Conservation (phyloP, 306 rosid genomes). For the Pyrus pyrifolia region DNA sequence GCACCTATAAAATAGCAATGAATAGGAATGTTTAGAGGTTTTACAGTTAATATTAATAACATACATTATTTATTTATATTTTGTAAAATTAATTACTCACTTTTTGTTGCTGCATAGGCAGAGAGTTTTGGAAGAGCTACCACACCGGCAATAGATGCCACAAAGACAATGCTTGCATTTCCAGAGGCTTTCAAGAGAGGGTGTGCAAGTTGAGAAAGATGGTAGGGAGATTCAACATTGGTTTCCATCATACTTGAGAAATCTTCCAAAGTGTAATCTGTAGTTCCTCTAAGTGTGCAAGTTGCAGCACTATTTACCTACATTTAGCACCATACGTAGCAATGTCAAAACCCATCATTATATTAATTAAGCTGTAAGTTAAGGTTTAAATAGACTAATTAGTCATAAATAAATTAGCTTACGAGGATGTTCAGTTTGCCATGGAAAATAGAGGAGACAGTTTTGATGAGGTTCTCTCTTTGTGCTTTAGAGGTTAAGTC, state of each 20-base stretch:
- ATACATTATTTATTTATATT: not conserved
- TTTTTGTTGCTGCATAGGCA: slow-evolving; percentile 55
- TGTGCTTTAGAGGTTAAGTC: slow-evolving; percentile 22
- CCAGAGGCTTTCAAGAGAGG: slow-evolving; percentile 45
- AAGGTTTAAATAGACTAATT: not conserved
- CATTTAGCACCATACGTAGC: not conserved
- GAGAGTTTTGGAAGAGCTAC: slow-evolving; percentile 30
- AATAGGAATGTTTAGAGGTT: not conserved
- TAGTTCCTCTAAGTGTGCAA: not conserved
- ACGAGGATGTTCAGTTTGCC: slow-evolving; percentile 48
- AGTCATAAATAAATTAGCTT: not conserved
- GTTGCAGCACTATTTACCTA: slow-evolving; percentile 36
- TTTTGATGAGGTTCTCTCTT: slow-evolving; percentile 24
- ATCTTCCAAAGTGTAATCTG: slow-evolving; percentile 15
- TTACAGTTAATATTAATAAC: not conserved
- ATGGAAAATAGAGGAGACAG: slow-evolving; percentile 29
- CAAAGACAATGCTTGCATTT: slow-evolving; percentile 33
- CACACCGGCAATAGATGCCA: slow-evolving; percentile 39
- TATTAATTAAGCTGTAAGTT: not conserved
- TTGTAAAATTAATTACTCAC: slow-evolving; percentile 13
- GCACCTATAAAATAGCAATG: not conserved
- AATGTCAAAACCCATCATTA: not conserved
- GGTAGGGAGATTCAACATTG: slow-evolving; percentile 32
- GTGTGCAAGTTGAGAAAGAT: slow-evolving; percentile 35
- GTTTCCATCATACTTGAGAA: slow-evolving; percentile 18